phyloP scores from a whole-genome alignment of 2,329 filamentous ascomycete species.

The Ascochyta viciae-villosae region DNA sequence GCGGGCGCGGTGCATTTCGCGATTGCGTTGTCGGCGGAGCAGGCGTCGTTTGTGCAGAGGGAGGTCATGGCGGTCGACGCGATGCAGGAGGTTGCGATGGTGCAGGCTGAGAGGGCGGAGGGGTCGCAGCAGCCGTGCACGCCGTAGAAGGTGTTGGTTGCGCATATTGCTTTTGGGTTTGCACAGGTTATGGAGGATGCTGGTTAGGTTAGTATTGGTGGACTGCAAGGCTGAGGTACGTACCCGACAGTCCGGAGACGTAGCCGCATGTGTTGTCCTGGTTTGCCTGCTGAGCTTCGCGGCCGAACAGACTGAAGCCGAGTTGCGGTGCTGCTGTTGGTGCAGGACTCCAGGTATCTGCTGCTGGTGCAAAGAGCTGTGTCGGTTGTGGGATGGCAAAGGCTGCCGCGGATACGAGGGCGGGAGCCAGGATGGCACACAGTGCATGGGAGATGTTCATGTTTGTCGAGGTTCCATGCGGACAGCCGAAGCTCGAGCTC shows the following conservation, averaged over 20 bases:
- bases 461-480: slow-evolving; percentile 25
- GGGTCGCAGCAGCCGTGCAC: slow-evolving; percentile 46
- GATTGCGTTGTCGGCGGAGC: slow-evolving; percentile 33
- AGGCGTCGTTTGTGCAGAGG: slow-evolving; percentile 35
- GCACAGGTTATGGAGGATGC: slow-evolving; percentile 41
- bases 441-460: slow-evolving; percentile 35
- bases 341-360: slow-evolving; percentile 41
- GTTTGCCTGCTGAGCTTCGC: slow-evolving; percentile 20
- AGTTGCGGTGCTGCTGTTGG: slow-evolving; percentile 37
- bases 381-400: slow-evolving; percentile 42
- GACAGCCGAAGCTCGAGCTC: slow-evolving; percentile 12
- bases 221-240: slow-evolving; percentile 1
- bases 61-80: slow-evolving; percentile 30
- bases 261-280: slow-evolving; percentile 42
- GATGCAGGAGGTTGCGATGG: slow-evolving; percentile 43
- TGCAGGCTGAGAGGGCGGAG: slow-evolving; percentile 28
- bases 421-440: slow-evolving; percentile 39
- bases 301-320: slow-evolving; percentile 35
- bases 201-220: slow-evolving; percentile 18
- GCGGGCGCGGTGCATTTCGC: slow-evolving; percentile 38
- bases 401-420: slow-evolving; percentile 33
- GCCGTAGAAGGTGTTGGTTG: slow-evolving; percentile 41
- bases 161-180: slow-evolving; percentile 35
- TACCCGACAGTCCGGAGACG: slow-evolving; percentile 37
- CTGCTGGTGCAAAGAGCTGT: slow-evolving; percentile 24